Conservation (phyloP, 2,329 filamentous ascomycete species). For the Fusarium sp. region DNA sequence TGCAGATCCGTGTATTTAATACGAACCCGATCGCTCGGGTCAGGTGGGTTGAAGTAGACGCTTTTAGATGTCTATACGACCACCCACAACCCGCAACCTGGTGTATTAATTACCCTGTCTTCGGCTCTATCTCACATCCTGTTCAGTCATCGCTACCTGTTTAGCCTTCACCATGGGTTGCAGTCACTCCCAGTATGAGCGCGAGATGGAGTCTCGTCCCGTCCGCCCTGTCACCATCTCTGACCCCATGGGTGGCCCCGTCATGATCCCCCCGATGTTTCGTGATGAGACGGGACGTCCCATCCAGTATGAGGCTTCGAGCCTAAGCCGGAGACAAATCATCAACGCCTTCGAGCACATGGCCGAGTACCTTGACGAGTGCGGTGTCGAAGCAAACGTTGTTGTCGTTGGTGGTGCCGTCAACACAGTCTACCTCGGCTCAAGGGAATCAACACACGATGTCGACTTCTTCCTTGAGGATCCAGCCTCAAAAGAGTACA, state of each 20-base stretch:
- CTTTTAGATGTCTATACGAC: conserved; percentile 9
- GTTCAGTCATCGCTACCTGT: neutral
- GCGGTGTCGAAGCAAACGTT: conserved; percentile 16
- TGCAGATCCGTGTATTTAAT: conserved; percentile 18
- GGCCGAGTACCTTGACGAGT: conserved; percentile 37
- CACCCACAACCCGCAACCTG: neutral
- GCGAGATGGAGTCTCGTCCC: conserved; percentile 36
- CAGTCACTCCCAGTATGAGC: conserved; percentile 31
- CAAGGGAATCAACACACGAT: conserved; percentile 34
- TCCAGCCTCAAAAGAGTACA: conserved; percentile 20
- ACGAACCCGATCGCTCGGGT: conserved; percentile 23
- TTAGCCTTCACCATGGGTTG: conserved; percentile 30
- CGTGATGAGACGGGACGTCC: conserved; percentile 20
- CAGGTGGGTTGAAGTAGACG: conserved; percentile 9
- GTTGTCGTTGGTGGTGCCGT: conserved; percentile 38
- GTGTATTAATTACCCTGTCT: conserved; percentile 4
- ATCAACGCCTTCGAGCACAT: conserved; percentile 32
- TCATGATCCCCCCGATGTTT: conserved; percentile 27
- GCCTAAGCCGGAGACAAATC: conserved; percentile 24
- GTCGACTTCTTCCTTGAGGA: conserved; percentile 38
- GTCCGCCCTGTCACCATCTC: conserved; percentile 33
- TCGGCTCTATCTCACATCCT: neutral
- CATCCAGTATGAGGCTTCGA: conserved; percentile 24
- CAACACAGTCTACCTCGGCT: conserved; percentile 35
- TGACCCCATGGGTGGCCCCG: conserved; percentile 30